These are phyloP conservation scores for Candida maesae DNA, from an alignment of 805 yeast genomes.

Conservation along the genomic window DNA sequence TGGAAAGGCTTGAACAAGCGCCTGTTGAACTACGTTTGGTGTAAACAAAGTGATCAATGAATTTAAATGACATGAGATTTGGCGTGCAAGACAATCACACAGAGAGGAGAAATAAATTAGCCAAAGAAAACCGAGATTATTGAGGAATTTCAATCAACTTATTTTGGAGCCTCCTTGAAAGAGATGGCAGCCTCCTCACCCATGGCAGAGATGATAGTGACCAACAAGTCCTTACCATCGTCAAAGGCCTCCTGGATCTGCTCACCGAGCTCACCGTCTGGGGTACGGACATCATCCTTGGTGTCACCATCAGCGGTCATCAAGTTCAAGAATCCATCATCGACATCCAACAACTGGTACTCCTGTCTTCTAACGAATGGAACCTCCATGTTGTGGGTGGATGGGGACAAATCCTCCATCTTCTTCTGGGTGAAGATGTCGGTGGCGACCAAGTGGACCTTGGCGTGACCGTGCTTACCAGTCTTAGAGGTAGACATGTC, in stretches of 20 bases:
- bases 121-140: slow-evolving; percentile 1
- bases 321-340: slow-evolving; percentile 95
- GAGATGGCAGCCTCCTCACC: slow-evolving; percentile 99
- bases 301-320: slow-evolving; percentile 98
- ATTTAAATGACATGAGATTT: slow-evolving; percentile 7
- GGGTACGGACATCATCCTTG: slow-evolving; percentile 98
- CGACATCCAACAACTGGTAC: slow-evolving; percentile 96
- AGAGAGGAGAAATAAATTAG: slow-evolving; percentile 1
- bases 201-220: slow-evolving; percentile 97
- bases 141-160: slow-evolving; percentile 3
- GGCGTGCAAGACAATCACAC: not conserved
- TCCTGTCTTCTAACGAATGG: slow-evolving; percentile 96
- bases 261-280: slow-evolving; percentile 98
- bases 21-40: too few relatives aligned
- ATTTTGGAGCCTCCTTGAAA: slow-evolving; percentile 96
- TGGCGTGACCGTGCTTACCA: slow-evolving; percentile 99
- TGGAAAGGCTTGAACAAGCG: too few relatives aligned
- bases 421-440: slow-evolving; percentile 99
- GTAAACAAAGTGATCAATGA: too few relatives aligned
- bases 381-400: slow-evolving; percentile 99
- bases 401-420: slow-evolving; percentile 99
- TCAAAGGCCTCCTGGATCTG: slow-evolving; percentile 89
- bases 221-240: slow-evolving; percentile 96
- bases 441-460: slow-evolving; percentile 98
- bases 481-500: slow-evolving; percentile 99